Evolutionary conservation across 345 rosid genomes (phyloP), one percentile per base, ranked within the genome.

Genomic region (Murraya paniculata): DNA sequence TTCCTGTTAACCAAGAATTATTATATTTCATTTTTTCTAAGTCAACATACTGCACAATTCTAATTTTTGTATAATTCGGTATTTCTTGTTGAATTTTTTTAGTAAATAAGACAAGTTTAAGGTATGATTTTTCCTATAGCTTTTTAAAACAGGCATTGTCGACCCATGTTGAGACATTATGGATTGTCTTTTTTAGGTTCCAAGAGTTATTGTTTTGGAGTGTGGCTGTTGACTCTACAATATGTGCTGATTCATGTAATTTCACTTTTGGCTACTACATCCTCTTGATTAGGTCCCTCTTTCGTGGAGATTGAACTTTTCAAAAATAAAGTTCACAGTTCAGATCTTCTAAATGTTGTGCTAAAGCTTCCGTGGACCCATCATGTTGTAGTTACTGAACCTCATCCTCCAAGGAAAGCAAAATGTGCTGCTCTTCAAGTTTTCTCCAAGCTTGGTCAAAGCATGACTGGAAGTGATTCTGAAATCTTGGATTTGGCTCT

Each of bases 341-440:
- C 77, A 66, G 81, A 81, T 78, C 84, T 82, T 41, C 82, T 92
- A 60, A 75, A 77, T 79, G 82, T 79, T 78, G 64, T 92, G 81
- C 85, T 95, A 78, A 91, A 93, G 87, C 86, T 93, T 78, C 95
- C 98, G 41, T 95, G 99, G 99, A 90, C 85, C 69, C 89, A 83
- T 73, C 56, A 80, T 78, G 80, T 78, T 77, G 75, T 85, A 69
- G 88, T 87, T 74, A 76, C 76, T 77, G 87, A 82, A 75, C 84
- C 84, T 77, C 75, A 80, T 80, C 75, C 89, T 71, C 84, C 66
- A 70, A 78, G 82, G 86, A 92, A 87, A 86, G 70, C 89, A 79
- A 95, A 92, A 86, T 85, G 90, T 79, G 28, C 76, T 64, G 90
- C 98, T 76, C 66, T 95, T 79, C 89, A 89, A 81, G 89, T 93